Evolutionary conservation across 169 alveolate genomes (phyloP).

Genomic region (Ichthyophthirius multifiliis): DNA sequence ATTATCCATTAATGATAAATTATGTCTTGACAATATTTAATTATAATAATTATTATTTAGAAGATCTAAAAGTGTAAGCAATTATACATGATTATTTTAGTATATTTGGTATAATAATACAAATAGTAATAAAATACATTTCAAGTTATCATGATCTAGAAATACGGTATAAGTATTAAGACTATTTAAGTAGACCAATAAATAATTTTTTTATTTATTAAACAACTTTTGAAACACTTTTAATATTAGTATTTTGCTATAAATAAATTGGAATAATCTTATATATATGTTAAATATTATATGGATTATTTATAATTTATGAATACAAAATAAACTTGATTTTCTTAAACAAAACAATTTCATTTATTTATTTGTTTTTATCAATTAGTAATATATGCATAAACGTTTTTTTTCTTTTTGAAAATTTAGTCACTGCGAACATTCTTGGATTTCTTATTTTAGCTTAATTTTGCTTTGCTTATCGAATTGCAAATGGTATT

Average conservation of each 20-base stretch:
- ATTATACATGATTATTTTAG: background rate
- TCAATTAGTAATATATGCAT: background rate
- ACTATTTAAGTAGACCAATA: background rate
- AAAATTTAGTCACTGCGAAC: background rate
- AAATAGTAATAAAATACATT: background rate
- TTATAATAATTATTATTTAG: background rate
- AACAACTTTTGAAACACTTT: background rate
- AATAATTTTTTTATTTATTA: background rate
- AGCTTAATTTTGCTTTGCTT: background rate
- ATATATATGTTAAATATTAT: background rate
- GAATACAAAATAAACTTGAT: background rate
- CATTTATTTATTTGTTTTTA: background rate
- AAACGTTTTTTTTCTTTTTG: background rate
- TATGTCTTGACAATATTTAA: background rate
- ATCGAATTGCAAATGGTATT: background rate
- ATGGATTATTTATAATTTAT: background rate
- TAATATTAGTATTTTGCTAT: background rate
- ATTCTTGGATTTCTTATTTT: background rate
- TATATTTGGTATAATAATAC: background rate
- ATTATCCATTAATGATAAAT: background rate
- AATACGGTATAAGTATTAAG: background rate
- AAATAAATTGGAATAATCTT: background rate
- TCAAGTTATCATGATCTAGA: constrained; percentile 1
- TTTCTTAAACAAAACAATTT: background rate
- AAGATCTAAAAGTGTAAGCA: background rate